Percentiles rank a stretch among this genome's conserved stretches.
These are phyloP conservation scores for Hygrophorus pudorinus DNA, from an alignment of 768 basidiomycete genomes.

Conservation along the genomic window DNA sequence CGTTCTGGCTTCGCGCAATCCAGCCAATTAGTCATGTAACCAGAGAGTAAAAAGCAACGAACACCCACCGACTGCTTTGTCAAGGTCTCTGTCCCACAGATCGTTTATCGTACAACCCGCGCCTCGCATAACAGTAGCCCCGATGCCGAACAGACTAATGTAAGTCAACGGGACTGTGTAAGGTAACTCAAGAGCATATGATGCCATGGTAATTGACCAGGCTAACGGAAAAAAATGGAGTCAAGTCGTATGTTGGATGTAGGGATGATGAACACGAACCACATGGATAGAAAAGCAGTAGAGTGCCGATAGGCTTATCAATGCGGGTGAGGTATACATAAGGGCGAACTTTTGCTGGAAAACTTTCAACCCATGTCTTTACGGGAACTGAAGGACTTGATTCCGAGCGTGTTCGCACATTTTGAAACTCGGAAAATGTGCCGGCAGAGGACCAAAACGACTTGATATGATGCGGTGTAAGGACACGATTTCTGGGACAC, in stretches of 20 bases:
- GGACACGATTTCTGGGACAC: no score
- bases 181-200: conserved; percentile 67
- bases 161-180: conserved; percentile 63
- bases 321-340: conserved; percentile 82
- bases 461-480: no score
- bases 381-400: not conserved
- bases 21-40: not conserved
- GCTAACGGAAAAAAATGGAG: conserved; percentile 42
- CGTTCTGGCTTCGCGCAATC: conserved; percentile 55
- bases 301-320: conserved; percentile 94
- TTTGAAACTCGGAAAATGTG: not conserved
- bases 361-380: conserved; percentile 55
- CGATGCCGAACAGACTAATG: conserved; percentile 74
- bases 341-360: conserved; percentile 53
- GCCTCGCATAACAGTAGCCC: conserved; percentile 92
- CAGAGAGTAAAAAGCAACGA: no score
- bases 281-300: conserved; percentile 90
- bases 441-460: no score
- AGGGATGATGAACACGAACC: conserved; percentile 38
- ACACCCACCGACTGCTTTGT: conserved; percentile 76
- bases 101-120: conserved; percentile 99
- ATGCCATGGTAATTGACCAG: conserved; percentile 97
- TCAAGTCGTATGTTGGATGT: conserved; percentile 3
- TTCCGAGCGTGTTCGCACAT: not conserved
- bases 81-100: conserved; percentile 93